Evolutionary conservation across 2,329 filamentous ascomycete species (phyloP).

Genomic region (Colletotrichum spaethianum): DNA sequence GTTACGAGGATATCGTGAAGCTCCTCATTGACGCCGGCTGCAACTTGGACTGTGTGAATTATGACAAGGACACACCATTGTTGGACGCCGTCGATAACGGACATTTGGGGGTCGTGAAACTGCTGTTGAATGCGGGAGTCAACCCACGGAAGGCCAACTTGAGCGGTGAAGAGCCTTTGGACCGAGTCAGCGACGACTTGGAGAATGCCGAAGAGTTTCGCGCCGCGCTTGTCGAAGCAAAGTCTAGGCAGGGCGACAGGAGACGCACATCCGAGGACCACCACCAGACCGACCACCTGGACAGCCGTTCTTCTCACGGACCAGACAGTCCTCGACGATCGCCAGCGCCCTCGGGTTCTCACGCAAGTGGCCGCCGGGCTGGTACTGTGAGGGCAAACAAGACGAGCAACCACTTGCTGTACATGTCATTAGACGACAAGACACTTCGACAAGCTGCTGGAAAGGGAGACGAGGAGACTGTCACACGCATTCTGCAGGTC

Average conservation of each 20-base stretch:
- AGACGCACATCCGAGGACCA: slow-evolving; percentile 72
- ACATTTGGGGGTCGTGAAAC: slow-evolving; percentile 87
- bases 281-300: slow-evolving; percentile 61
- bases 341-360: slow-evolving; percentile 58
- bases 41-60: slow-evolving; percentile 83
- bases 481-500: slow-evolving; percentile 73
- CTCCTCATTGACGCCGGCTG: slow-evolving; percentile 89
- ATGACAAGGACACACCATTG: slow-evolving; percentile 91
- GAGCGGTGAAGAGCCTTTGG: slow-evolving; percentile 92
- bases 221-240: slow-evolving; percentile 73
- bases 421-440: slow-evolving; percentile 75
- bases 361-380: slow-evolving; percentile 61
- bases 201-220: slow-evolving; percentile 88
- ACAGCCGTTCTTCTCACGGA: slow-evolving; percentile 66
- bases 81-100: slow-evolving; percentile 98
- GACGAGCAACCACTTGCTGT: slow-evolving; percentile 74
- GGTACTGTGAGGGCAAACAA: slow-evolving; percentile 73
- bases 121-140: slow-evolving; percentile 87
- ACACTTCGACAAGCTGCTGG: slow-evolving; percentile 73
- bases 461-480: slow-evolving; percentile 73
- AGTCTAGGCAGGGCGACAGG: slow-evolving; percentile 68
- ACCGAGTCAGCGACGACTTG: slow-evolving; percentile 81
- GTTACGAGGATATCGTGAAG: slow-evolving; percentile 88
- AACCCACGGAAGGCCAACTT: slow-evolving; percentile 93
- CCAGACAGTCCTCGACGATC: slow-evolving; percentile 73